Evolutionary conservation across 2,329 filamentous ascomycete genomes (phyloP), one percentile per base, ranked within the genome.

Genomic region (Epichloe baconii): DNA sequence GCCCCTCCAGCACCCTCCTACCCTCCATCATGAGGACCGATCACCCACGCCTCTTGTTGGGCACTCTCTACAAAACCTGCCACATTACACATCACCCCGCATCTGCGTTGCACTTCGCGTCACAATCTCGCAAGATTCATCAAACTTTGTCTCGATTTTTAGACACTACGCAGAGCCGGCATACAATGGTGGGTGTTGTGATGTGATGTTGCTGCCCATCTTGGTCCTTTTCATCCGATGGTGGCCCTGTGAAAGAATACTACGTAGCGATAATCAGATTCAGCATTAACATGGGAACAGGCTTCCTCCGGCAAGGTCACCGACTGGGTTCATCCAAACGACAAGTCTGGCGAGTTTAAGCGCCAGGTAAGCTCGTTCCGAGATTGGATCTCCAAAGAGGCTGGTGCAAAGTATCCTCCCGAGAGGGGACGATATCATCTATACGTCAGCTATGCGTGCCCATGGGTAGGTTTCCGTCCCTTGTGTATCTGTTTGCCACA

Each of bases 401-500:
- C 80, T 1, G 83, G 79, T 42, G 84, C 87, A 5, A 71, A 83
- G 66, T 96, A 89, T 59, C 86, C 88, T 5, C 79, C 88, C 1
- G 91, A 97, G 70, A 88, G 87, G 70, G 88, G 79, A 49, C 79
- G 93, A 51, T 98, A 98, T 67, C 93, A 98, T 70, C 80, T 98
- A 60, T 98, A 91, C 65, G 85, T 95, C 58, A 91, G 85, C 61
- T 95, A 95, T 68, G 90, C 90, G 6, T 96, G 90, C 68, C 90
- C 90, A 4, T 96, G 90, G 90, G 83, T 74, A 59, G 49, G 69
- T 61, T n/a, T 23, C 31, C 23, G 23, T 21, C 14, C 12, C 17
- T 11, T 15, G 2, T 8, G 12, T 15, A 11, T 19, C 11, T 7
- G 6, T 5, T 35, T n/a, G 2, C 14, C 44, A 19, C 31, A 31